Evolutionary conservation across 768 basidiomycete species (phyloP), one percentile per base, ranked within the genome.

Genomic region (Xanthoconium stramineum): DNA sequence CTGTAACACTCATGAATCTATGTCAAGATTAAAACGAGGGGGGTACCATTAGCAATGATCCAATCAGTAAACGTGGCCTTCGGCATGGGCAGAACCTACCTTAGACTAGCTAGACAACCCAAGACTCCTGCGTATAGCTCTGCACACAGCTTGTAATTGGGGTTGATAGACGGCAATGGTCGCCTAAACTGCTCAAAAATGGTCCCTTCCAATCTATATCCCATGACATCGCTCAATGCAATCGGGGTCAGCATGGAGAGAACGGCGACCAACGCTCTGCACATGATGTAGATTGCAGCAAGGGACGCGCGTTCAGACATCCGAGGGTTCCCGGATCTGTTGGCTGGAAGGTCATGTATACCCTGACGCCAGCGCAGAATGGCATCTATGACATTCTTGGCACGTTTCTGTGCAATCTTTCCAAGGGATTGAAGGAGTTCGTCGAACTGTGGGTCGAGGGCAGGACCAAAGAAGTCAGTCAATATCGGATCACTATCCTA

Each of bases 1-100:
- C 94, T 5, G 91, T 93, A n/a, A 98, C 91, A 56, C 87, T 94
- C 61, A 89, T 78, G 63, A 98, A 98, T 50, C 94, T 92, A 54
- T 8, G 17, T 39, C 45, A 24, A 36, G 9, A 42, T 56, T 28
- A 20, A 45, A 45, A 35, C 47, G 28, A 50, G 45, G 17, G 12
- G 19, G 17, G 51, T 10, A 19, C 39, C 19, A 19, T 40, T 17
- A 50, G 15, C 7, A 39, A 54, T 19, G 8, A 46, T 11, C 24
- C 24, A 24, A 24, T 2, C 15, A 6, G 33, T 24, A 3, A 10
- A 56, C 13, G 19, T 29, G 39, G 2, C 20, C 4, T n/a, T 50
- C 44, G 19, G 19, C 1, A 38, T 1, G 9, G 8, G 13, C 40
- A 46, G 35, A 32, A 70, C 86, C 33, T 59, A 93, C 91, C 93